A percentile compares a stretch with the other conserved stretches of the same genome.
phyloP scores from a whole-genome alignment of 1,284 basidiomycete species.

The Trichosporon coremiiforme region DNA sequence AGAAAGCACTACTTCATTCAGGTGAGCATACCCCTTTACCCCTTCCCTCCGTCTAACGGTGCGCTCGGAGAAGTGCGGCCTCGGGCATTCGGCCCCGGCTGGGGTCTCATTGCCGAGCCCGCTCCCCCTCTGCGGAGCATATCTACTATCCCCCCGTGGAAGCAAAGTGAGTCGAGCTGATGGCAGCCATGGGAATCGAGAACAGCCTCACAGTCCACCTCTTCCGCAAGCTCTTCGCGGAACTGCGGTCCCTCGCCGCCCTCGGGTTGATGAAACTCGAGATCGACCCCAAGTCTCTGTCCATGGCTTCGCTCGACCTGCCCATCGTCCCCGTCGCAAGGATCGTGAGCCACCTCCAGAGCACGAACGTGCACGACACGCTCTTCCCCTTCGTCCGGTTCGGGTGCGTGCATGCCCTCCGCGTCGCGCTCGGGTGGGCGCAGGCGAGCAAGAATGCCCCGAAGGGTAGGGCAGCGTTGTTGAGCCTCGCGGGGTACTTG shows the following conservation, averaged over 20 bases:
- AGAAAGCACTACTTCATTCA: background rate
- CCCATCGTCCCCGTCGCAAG: constrained; percentile 23
- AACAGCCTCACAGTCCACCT: background rate
- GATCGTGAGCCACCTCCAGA: constrained; percentile 40
- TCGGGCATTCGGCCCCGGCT: too few relatives aligned
- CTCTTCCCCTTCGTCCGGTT: constrained; percentile 46
- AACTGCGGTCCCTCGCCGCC: background rate
- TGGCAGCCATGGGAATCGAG: background rate
- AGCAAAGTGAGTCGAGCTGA: too few relatives aligned
- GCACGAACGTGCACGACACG: constrained; percentile 38
- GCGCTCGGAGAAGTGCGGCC: too few relatives aligned
- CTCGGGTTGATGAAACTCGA: background rate
- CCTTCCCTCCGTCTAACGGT: too few relatives aligned
- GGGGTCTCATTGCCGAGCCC: too few relatives aligned
- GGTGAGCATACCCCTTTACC: too few relatives aligned
- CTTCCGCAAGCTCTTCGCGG: background rate
- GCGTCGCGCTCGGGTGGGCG: constrained; percentile 46
- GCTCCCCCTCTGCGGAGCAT: too few relatives aligned
- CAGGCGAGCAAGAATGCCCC: constrained; percentile 31
- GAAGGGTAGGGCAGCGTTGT: constrained; percentile 33
- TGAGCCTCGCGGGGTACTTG: constrained; percentile 50
- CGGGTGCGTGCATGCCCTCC: constrained; percentile 45
- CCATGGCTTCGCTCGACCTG: background rate
- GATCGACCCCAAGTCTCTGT: background rate
- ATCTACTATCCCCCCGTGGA: too few relatives aligned